Evolutionary conservation across 805 yeast genomes (phyloP), one percentile per base, ranked within the genome.

Genomic region (baker's yeast (Saccharomyces cerevisiae)): DNA sequence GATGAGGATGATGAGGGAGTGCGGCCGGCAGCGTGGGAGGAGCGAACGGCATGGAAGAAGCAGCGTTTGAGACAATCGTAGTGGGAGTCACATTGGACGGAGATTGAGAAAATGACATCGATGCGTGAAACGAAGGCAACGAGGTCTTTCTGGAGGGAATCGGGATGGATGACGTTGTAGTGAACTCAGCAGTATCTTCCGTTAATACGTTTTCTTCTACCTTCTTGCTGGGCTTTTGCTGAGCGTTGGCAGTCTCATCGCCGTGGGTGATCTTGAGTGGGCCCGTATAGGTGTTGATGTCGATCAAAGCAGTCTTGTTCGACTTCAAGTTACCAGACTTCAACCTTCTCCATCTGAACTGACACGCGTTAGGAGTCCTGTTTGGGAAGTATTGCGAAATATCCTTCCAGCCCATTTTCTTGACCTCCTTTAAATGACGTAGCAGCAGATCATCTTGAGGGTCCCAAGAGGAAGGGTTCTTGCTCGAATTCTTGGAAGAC

Each of bases 361-460:
- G 95, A 63, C 96, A 87, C 2, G 95, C 95, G 66, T 87, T 89
- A 41, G 95, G 90, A 2, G 96, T 89, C 65, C 96, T 74, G 67
- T 85, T 85, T 47, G 81, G 78, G 69, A 89, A 89, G 64, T 85
- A 87, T 32, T 83, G 77, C 1, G 94, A 84, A 51, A 89, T 88
- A 60, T 89, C 96, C 68, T 89, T 83, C 96, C 96, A 89, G 1
- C 96, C 96, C 60, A 88, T 76, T 66, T 86, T 87, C 67, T 84
- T 87, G 57, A 83, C 82, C 67, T 89, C 96, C 70, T 89, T 89
- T 64, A 89, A 76, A 62, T 85, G 87, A 51, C 94, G 77, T 51
- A 87, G 71, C 28, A 87, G 65, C 52, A 81, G 71, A 63, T 87
- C 95, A 64, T 87, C 95, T 59, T 82, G 81, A 1, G 89, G 84